A percentile compares a stretch with the other conserved stretches of the same genome.
phyloP scores from a whole-genome alignment of 331 rosid species.

The Rhamnella rubrinervis region DNA sequence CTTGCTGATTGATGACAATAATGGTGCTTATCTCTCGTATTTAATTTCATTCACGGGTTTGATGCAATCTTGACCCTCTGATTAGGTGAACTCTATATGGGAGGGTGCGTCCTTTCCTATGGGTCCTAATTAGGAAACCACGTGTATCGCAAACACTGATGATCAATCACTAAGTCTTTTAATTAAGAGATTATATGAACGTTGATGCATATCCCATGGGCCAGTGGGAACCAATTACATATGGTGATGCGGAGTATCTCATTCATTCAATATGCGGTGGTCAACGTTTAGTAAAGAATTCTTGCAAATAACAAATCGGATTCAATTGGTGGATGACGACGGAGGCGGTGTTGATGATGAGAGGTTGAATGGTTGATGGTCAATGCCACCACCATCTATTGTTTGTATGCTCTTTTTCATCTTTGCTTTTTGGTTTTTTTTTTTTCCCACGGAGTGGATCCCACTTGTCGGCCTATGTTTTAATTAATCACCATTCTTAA shows the following conservation, averaged over 20 bases:
- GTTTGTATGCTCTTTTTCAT: background rate
- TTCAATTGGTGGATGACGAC: background rate
- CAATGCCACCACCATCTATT: slow-evolving; percentile 2
- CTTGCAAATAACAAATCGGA: background rate
- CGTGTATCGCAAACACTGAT: background rate
- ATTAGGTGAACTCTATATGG: no score
- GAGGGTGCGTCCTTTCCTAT: no score
- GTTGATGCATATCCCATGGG: background rate
- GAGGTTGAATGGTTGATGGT: slow-evolving; percentile 3
- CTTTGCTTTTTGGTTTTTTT: background rate
- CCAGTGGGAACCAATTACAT: background rate
- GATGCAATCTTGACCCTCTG: no score
- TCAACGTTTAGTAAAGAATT: slow-evolving; percentile 16
- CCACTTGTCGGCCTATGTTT: slow-evolving; percentile 35
- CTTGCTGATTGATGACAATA: background rate
- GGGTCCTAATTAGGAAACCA: background rate
- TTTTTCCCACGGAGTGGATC: slow-evolving; percentile 15
- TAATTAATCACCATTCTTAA: background rate
- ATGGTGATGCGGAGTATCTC: background rate
- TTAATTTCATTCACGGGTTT: no score
- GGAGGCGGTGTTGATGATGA: background rate
- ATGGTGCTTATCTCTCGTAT: no score
- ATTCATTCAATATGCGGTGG: background rate
- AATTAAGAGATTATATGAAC: background rate
- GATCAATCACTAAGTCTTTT: background rate